These are phyloP conservation scores for Pichia gijzeniarum DNA, from an alignment of 805 yeast species.

Conservation along the genomic window DNA sequence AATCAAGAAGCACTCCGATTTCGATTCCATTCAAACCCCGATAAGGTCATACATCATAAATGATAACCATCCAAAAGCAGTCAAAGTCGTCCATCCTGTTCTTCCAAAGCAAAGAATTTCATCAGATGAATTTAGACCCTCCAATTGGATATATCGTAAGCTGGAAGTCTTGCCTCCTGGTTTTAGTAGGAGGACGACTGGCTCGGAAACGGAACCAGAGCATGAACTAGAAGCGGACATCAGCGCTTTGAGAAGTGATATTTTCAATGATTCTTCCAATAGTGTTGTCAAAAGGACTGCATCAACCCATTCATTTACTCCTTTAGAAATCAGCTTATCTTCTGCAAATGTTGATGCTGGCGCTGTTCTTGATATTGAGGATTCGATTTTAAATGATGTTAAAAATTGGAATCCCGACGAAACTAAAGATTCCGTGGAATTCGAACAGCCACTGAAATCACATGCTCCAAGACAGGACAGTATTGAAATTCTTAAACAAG, in stretches of 20 bases:
- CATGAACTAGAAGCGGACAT: too few relatives aligned
- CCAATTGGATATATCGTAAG: slow-evolving; percentile 10
- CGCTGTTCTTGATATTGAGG: slow-evolving; percentile 22
- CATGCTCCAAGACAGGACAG: slow-evolving; percentile 7
- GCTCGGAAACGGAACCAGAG: neutral
- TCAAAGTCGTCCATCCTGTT: slow-evolving; percentile 17
- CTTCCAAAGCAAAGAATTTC: neutral
- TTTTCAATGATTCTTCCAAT: too few relatives aligned
- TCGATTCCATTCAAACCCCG: slow-evolving; percentile 27
- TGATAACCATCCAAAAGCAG: slow-evolving; percentile 19
- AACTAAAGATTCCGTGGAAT: neutral
- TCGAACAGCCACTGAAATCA: too few relatives aligned
- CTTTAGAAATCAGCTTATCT: neutral
- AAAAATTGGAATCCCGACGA: slow-evolving; percentile 29
- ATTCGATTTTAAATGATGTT: slow-evolving; percentile 37
- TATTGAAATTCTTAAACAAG: slow-evolving; percentile 18
- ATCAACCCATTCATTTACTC: neutral
- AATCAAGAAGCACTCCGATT: slow-evolving; percentile 15
- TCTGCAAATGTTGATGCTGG: neutral
- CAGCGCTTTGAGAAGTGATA: too few relatives aligned
- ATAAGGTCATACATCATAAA: slow-evolving; percentile 16
- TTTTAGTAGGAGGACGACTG: neutral
- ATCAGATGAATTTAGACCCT: slow-evolving; percentile 5
- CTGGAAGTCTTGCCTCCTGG: slow-evolving; percentile 15
- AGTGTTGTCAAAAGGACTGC: too few relatives aligned